These are phyloP conservation scores for Pythium volutum DNA, from an alignment of 352 stramenopile genomes.

Conservation along the genomic window DNA sequence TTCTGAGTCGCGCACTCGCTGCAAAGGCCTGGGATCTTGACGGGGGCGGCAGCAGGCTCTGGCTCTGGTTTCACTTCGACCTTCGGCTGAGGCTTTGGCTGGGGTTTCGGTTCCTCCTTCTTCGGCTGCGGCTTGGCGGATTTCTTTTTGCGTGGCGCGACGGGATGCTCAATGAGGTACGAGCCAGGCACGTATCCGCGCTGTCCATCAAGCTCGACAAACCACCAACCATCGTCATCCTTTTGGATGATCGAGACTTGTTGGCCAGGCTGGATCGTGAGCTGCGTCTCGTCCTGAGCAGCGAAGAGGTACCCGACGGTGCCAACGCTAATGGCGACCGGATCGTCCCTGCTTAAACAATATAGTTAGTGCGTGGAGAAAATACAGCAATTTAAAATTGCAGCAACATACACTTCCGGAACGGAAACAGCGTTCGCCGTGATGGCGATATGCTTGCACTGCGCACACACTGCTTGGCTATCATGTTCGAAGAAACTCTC, in stretches of 20 bases:
- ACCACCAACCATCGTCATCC: slow-evolving; percentile 85
- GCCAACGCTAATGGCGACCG: slow-evolving; percentile 44
- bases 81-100: slow-evolving; percentile 24
- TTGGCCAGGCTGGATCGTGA: slow-evolving; percentile 79
- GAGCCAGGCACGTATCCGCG: slow-evolving; percentile 80
- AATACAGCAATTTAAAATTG: background rate
- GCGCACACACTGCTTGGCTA: slow-evolving; percentile 66
- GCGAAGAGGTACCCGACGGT: slow-evolving; percentile 77
- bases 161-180: slow-evolving; percentile 75
- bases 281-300: slow-evolving; percentile 69
- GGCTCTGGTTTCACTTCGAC: slow-evolving; percentile 1
- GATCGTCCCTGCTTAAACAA: slow-evolving; percentile 34
- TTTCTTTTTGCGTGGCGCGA: slow-evolving; percentile 15
- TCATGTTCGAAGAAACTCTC: slow-evolving; percentile 86
- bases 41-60: slow-evolving; percentile 7
- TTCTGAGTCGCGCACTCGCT: slow-evolving; percentile 72
- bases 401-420: slow-evolving; percentile 35
- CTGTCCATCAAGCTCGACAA: slow-evolving; percentile 62
- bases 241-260: slow-evolving; percentile 80
- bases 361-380: background rate
- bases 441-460: slow-evolving; percentile 79
- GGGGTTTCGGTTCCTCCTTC: slow-evolving; percentile 27
- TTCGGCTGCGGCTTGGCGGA: slow-evolving; percentile 20
- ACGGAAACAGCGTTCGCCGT: slow-evolving; percentile 41
- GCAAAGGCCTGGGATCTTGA: slow-evolving; percentile 52